Evolutionary conservation across 2,329 filamentous ascomycete genomes (phyloP), one percentile per base, ranked within the genome.

Genomic region (Fusarium begoniae): DNA sequence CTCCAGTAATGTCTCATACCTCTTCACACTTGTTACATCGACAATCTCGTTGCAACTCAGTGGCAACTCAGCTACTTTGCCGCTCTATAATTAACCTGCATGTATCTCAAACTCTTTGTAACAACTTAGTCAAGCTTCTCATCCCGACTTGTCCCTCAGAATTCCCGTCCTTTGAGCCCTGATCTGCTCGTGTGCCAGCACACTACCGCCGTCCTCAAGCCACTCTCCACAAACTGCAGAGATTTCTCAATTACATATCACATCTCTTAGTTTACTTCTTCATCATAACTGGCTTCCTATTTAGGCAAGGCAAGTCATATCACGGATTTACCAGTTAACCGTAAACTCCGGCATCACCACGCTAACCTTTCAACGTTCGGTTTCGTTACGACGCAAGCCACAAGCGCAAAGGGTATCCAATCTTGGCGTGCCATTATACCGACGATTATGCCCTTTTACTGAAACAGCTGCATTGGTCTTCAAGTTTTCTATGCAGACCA

Each of bases 391-490:
- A 44, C 48, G 48, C 58, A 56, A 40, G 38, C 38, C 61, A 61
- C 37, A 61, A n/a, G 32, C 24, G 24, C 30, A 51, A 11, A 32
- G 30, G 28, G 14, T 11, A 59, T 47, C 58, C 58, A 37, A 44
- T 48, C 60, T 44, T 47, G 24, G 41, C 30, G 20, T 32, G 8
- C 8, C 18, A 35, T 41, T 45, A 26, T 47, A 17, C 37, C 35
- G 37, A 26, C 18, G 32, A 54, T 58, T 51, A 67, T 72, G 56
- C 20, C 51, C 44, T 35, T 41, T 40, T 72, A 17, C 6, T 67
- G 66, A 66, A 66, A 71, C 55, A 44, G 44, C 15, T 67, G 35
- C 68, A 66, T 67, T 38, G 43, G 26, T 32, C 22, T 54, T 26
- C 32, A 37, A n/a, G 24, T 18, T 54, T 30, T 17, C 41, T 24